A percentile compares a stretch with the other conserved stretches of the same genome.
phyloP scores from a whole-genome alignment of 257 asterid species.

The Striga asiatica region DNA sequence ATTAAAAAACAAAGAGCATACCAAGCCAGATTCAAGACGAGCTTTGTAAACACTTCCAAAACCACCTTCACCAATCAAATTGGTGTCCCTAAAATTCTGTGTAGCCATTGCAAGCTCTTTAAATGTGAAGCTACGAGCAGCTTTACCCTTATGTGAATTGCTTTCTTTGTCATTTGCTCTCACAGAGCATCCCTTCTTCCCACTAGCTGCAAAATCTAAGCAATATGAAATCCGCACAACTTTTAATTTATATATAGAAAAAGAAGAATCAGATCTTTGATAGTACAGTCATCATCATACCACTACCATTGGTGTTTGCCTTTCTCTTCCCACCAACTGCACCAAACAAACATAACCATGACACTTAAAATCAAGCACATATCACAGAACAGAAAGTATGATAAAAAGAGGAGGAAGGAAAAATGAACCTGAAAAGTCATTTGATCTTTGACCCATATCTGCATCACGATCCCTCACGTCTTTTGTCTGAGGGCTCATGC shows the following conservation, averaged over 20 bases:
- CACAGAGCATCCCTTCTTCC: conserved; percentile 27
- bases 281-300: conserved; percentile 17
- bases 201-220: conserved; percentile 20
- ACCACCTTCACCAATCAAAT: conserved; percentile 84
- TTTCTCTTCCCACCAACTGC: conserved; percentile 34
- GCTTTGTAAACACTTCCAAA: conserved; percentile 75
- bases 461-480: conserved; percentile 49
- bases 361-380: neutral
- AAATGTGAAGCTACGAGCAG: conserved; percentile 61
- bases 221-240: neutral
- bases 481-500: conserved; percentile 44
- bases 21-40: conserved; percentile 50
- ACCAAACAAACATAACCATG: no score
- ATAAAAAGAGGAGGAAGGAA: neutral
- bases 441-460: conserved; percentile 33
- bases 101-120: conserved; percentile 70
- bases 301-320: conserved; percentile 21
- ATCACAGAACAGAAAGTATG: neutral
- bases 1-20: conserved; percentile 6
- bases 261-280: no score
- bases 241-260: no score
- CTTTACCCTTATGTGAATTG: conserved; percentile 25
- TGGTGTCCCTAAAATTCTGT: conserved; percentile 55
- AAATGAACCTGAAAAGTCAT: conserved; percentile 36
- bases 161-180: conserved; percentile 28